Evolutionary conservation across 768 basidiomycete species (phyloP), one percentile per base, ranked within the genome.

Genomic region (Collybia nuda): DNA sequence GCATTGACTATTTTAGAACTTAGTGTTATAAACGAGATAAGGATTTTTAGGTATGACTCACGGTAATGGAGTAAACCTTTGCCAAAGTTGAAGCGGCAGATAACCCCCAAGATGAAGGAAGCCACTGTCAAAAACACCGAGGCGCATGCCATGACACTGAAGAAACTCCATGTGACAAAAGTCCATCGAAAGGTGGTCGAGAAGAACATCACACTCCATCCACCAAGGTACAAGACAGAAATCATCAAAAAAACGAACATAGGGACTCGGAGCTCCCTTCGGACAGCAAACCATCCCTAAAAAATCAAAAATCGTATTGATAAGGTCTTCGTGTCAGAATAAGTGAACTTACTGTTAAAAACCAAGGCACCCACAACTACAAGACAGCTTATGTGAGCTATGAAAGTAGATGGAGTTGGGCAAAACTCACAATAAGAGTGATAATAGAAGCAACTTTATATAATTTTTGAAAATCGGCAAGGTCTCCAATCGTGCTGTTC

Each of bases 261-360:
- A 14, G 73, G 76, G 8, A 75, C 50, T 52, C 76, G 79, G 49
- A 76, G 69, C 66, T 93, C 90, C 44, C 74, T 77, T 35, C 89
- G 84, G 44, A 87, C 81, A 28, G 83, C 79, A 59, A 86, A 80
- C 89, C 89, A 93, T 15, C 90, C 90, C 81, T 86, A 47, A 5
- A 22, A 47, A 32, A 50, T 15, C 22, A 11, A 22, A 47, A 32
- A 50, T 15, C 22, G 9, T 37, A 41, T 50, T 29, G 47, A 32
- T 56, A 23, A 58, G 26, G 21, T 12, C 14, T n/a, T 35, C 17
- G 32, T 15, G 18, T 24, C 23, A 36, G 29, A 46, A 18, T 8
- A 36, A 26, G 14, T 9, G 40, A 47, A 64, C 74, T 54, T 64
- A 83, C 84, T 53, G 74, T 68, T 56, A 77, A 74, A 53, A 91